Evolutionary conservation across 2,329 filamentous ascomycete species (phyloP), one percentile per base, ranked within the genome.

Genomic region (Diplodia seriata): DNA sequence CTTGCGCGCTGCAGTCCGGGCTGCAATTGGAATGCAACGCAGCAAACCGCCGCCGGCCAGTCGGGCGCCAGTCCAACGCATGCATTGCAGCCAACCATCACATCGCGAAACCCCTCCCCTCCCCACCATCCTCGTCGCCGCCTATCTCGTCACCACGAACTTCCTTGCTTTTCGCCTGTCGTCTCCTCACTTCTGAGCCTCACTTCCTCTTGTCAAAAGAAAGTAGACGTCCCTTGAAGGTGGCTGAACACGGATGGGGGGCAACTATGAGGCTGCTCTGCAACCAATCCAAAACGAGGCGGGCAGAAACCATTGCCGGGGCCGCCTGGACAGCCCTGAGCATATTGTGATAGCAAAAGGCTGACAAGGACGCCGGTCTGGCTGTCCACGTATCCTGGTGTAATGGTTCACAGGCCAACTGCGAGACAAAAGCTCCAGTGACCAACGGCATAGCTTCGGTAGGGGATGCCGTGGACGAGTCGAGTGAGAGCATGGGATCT

Each of bases 81-180:
- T 63, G 59, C 59, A 63, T 33, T 63, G 59, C 59, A 49, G 59
- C 59, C 59, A 63, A 63, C 43, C 59, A 63, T 63, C 47, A 63
- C 59, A 63, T 63, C 47, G 36, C 31, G 47, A 63, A 63, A 51
- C 59, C 59, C 59, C 59, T 63, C 59, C 29, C 43, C 59, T 23
- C 23, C 59, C 23, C 59, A 51, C 31, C 47, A 26, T 38, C 31
- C n/a, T 51, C n/a, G 29, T 50, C 43, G 26, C n/a, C 56, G 6
- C 56, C 12, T 47, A 29, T 29, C 33, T 62, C 40, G 57, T 50
- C 57, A 50, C 33, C 59, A 8, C 26, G 11, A 14, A 20, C 11
- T 20, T 12, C 47, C 43, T 63, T 51, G 47, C 59, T 51, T 49
- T 33, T 51, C 47, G 59, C 26, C 20, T 63, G 47, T 9, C 33